Percentiles rank a stretch among this genome's conserved stretches.
These are phyloP conservation scores for Sclerotinia minor DNA, from an alignment of 2,329 filamentous ascomycete species.

Conservation along the genomic window DNA sequence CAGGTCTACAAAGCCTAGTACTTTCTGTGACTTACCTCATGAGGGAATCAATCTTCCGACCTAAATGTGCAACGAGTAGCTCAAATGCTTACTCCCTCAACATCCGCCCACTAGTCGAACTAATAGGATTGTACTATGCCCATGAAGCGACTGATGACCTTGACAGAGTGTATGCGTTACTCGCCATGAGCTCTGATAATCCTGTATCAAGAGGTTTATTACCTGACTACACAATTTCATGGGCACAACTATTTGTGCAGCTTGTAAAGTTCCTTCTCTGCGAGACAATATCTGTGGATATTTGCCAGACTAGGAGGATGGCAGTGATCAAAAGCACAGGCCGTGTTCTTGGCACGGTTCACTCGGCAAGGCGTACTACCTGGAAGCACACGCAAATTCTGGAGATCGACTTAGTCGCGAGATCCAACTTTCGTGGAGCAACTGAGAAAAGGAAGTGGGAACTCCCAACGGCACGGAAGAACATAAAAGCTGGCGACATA, in stretches of 20 bases:
- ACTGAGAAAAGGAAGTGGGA: too few species aligned
- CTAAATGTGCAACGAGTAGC: not conserved
- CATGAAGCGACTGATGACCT: not conserved
- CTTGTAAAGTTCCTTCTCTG: not conserved
- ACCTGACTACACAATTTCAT: not conserved
- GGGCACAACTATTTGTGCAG: not conserved
- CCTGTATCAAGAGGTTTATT: not conserved
- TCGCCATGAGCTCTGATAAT: conserved; percentile 5
- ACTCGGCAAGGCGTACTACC: accelerated
- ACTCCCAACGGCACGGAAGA: not conserved
- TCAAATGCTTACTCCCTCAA: not conserved
- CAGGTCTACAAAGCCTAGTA: not conserved
- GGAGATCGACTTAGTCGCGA: too few species aligned
- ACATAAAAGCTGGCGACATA: not conserved
- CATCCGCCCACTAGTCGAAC: not conserved
- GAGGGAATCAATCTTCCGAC: not conserved
- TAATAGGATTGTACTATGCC: not conserved
- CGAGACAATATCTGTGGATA: not conserved
- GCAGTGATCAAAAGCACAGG: not conserved
- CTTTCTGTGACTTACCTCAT: not conserved
- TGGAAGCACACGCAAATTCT: not conserved
- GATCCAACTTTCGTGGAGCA: too few species aligned
- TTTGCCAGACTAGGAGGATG: not conserved
- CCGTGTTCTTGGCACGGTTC: not conserved
- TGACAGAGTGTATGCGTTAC: not conserved